Percentiles rank a stretch among this genome's conserved stretches.
These are phyloP conservation scores for Acrodontium crateriforme DNA, from an alignment of 2,329 filamentous ascomycete species.

Conservation along the genomic window DNA sequence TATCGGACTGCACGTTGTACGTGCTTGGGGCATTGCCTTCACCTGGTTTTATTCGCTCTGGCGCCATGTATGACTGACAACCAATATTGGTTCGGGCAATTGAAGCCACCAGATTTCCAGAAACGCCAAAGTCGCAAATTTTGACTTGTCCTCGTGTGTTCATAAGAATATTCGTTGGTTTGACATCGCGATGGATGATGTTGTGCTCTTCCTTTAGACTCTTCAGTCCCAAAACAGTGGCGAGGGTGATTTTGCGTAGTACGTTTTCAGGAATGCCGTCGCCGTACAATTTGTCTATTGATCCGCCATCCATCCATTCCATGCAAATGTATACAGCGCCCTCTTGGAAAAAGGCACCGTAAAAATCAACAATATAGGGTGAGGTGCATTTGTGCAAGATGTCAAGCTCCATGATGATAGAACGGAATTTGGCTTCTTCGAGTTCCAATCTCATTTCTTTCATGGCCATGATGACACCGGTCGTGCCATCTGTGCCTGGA, in stretches of 20 bases:
- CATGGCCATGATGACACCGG: conserved; percentile 91
- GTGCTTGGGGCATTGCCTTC: conserved; percentile 61
- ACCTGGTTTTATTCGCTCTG: conserved; percentile 71
- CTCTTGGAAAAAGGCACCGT: conserved; percentile 97
- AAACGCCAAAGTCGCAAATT: conserved; percentile 97
- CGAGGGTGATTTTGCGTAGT: conserved; percentile 76
- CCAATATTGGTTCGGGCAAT: conserved; percentile 98
- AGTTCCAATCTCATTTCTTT: conserved; percentile 94
- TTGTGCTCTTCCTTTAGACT: conserved; percentile 94
- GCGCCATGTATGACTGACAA: conserved; percentile 98
- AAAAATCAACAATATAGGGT: conserved; percentile 96
- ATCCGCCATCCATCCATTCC: conserved; percentile 97
- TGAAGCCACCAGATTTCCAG: conserved; percentile 88
- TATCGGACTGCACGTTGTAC: conserved; percentile 94
- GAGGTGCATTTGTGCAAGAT: conserved; percentile 90
- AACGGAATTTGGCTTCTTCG: conserved; percentile 90
- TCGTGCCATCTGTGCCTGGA: conserved; percentile 34
- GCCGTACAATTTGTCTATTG: conserved; percentile 87
- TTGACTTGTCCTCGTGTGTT: conserved; percentile 88
- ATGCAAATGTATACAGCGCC: conserved; percentile 98
- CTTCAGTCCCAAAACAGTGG: conserved; percentile 83
- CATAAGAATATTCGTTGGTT: conserved; percentile 94
- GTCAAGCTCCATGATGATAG: conserved; percentile 94
- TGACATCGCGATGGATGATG: conserved; percentile 97
- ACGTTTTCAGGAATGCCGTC: conserved; percentile 83